A percentile compares a stretch with the other conserved stretches of the same genome.
Evolutionary conservation across 352 stramenopile species (phyloP).

Genomic region (Globisporangium takayamanum): DNA sequence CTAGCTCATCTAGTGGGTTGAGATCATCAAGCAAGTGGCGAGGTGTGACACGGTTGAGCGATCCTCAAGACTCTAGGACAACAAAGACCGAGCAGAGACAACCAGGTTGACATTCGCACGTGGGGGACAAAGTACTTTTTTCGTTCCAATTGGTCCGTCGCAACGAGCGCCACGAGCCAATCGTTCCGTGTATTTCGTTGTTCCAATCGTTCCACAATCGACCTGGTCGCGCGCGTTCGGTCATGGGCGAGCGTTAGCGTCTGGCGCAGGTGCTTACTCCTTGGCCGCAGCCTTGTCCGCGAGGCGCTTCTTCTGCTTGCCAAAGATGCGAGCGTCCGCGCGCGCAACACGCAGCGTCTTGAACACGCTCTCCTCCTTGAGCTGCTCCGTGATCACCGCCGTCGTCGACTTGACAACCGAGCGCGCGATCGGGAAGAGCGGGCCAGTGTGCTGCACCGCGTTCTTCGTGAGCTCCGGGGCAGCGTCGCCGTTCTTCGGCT

Average conservation of each 20-base stretch:
- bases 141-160: constrained; percentile 11
- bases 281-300: constrained; percentile 82
- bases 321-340: constrained; percentile 80
- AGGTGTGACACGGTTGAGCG: too few species aligned
- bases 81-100: background rate
- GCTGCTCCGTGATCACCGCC: constrained; percentile 79
- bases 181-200: constrained; percentile 10
- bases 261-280: constrained; percentile 46
- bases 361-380: constrained; percentile 83
- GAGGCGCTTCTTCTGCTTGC: constrained; percentile 87
- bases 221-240: constrained; percentile 21
- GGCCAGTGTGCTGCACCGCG: constrained; percentile 86
- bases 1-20: too few species aligned
- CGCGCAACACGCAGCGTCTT: constrained; percentile 79
- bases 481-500: constrained; percentile 94
- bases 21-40: too few species aligned
- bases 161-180: background rate
- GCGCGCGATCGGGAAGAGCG: constrained; percentile 75
- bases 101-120: too few species aligned
- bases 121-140: background rate
- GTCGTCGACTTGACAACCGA: constrained; percentile 71
- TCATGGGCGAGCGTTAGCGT: background rate
- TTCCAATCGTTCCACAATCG: constrained; percentile 61
- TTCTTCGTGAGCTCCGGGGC: constrained; percentile 87
- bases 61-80: background rate